A percentile compares a stretch with the other conserved stretches of the same genome.
Conservation (phyloP, 2,329 filamentous ascomycete species). For the Rhexocercosporidium sp. region DNA sequence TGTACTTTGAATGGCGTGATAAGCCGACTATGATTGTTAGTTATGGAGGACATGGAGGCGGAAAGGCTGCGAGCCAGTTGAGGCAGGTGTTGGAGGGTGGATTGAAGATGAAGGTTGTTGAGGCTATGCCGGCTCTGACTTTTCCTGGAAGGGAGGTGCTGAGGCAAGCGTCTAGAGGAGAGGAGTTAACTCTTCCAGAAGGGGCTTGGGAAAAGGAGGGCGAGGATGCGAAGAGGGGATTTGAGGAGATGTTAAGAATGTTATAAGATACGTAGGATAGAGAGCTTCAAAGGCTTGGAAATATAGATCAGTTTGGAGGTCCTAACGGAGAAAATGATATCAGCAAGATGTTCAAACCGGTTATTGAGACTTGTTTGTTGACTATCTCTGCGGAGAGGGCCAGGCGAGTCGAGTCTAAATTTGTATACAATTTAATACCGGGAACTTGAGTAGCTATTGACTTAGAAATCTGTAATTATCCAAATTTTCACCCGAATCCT, state of each 20-base stretch:
- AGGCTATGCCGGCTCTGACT: constrained; percentile 39
- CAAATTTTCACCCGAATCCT: no score
- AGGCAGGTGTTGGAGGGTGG: constrained; percentile 41
- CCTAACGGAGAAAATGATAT: neutral
- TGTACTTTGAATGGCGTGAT: constrained; percentile 52
- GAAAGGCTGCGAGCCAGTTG: constrained; percentile 45
- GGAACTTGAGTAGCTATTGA: no score
- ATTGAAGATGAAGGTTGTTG: constrained; percentile 44
- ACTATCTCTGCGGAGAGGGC: neutral
- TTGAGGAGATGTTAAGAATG: neutral
- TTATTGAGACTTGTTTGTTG: neutral
- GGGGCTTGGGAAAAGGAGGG: constrained; percentile 19
- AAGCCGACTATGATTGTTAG: constrained; percentile 52
- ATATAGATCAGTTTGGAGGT: no score
- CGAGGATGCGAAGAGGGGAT: neutral
- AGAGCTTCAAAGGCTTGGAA: neutral
- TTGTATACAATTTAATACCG: no score
- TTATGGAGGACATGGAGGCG: constrained; percentile 51
- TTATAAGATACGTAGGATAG: neutral
- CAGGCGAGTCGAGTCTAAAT: no score
- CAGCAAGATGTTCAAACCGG: neutral
- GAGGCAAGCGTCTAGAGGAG: constrained; percentile 34
- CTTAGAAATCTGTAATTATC: no score
- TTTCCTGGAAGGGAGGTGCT: constrained; percentile 39
- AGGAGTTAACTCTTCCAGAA: constrained; percentile 36